Evolutionary conservation across 1,139 yeast genomes (phyloP).

Genomic region (Debaryomycetaceae sp.): DNA sequence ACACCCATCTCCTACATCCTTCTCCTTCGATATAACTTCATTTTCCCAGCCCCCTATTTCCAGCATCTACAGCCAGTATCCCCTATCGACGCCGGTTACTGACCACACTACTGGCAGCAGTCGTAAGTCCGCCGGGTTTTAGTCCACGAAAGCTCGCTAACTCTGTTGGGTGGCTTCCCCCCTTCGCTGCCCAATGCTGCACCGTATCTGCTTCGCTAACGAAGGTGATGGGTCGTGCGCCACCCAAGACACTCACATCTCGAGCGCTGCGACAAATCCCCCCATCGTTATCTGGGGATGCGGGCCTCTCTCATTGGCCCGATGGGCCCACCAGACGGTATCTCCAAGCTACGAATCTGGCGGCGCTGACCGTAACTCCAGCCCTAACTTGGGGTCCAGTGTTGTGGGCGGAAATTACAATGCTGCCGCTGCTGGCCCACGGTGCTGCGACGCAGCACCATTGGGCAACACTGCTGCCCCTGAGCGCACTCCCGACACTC

Average conservation of each 20-base stretch:
- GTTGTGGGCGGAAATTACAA: no score
- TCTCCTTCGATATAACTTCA: no score
- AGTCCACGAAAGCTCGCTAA: background rate
- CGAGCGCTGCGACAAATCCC: background rate
- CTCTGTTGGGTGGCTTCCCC: background rate
- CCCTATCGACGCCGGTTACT: no score
- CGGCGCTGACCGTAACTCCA: background rate
- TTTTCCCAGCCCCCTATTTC: no score
- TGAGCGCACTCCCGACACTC: no score
- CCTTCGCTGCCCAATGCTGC: background rate
- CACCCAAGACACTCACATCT: background rate
- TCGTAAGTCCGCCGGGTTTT: background rate
- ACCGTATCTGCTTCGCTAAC: background rate
- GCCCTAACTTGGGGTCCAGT: background rate
- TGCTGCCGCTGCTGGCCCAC: no score
- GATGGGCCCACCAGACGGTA: background rate
- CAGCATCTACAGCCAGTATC: no score
- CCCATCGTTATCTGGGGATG: background rate
- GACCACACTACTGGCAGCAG: background rate
- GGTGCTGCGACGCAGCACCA: no score
- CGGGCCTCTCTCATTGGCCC: background rate
- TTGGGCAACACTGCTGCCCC: no score
- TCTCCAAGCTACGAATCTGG: background rate
- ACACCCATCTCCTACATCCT: no score
- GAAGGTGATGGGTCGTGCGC: background rate